phyloP scores from a whole-genome alignment of 2,329 filamentous ascomycete genomes.

The Cladophialophora carrionii region DNA sequence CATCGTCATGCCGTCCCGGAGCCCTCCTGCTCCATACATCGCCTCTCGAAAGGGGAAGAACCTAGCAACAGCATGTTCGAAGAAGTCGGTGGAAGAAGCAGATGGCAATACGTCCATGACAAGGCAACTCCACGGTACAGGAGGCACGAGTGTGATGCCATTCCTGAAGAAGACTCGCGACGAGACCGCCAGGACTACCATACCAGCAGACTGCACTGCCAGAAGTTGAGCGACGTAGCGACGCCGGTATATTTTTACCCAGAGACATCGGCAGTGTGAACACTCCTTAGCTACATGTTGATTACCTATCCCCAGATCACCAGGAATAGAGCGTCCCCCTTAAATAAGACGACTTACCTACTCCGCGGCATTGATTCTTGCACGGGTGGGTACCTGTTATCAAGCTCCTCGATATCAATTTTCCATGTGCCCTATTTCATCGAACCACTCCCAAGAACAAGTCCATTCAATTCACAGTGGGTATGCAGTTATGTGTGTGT shows the following conservation, averaged over 20 bases:
- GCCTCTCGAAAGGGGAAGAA: slow-evolving; percentile 41
- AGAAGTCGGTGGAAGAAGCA: slow-evolving; percentile 34
- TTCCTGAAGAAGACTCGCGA: slow-evolving; percentile 58
- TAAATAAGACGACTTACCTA: neutral
- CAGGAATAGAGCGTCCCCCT: neutral
- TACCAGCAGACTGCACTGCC: neutral
- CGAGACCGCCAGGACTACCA: slow-evolving; percentile 45
- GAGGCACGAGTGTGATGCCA: slow-evolving; percentile 58
- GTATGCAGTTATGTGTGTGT: neutral
- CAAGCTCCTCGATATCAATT: neutral
- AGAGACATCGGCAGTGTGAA: neutral
- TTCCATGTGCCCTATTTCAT: neutral
- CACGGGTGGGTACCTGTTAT: neutral
- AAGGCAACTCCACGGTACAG: slow-evolving; percentile 53
- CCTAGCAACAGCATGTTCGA: slow-evolving; percentile 53
- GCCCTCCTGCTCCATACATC: slow-evolving; percentile 28
- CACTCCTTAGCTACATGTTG: neutral
- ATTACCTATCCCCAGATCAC: neutral
- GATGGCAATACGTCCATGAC: slow-evolving; percentile 37
- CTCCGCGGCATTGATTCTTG: neutral
- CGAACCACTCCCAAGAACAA: neutral
- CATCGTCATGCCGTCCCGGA: slow-evolving; percentile 53
- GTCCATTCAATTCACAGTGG: neutral
- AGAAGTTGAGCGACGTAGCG: neutral
- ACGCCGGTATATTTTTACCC: neutral